phyloP scores from a whole-genome alignment of 306 rosid genomes.

The Cotoneaster glaucophyllus region DNA sequence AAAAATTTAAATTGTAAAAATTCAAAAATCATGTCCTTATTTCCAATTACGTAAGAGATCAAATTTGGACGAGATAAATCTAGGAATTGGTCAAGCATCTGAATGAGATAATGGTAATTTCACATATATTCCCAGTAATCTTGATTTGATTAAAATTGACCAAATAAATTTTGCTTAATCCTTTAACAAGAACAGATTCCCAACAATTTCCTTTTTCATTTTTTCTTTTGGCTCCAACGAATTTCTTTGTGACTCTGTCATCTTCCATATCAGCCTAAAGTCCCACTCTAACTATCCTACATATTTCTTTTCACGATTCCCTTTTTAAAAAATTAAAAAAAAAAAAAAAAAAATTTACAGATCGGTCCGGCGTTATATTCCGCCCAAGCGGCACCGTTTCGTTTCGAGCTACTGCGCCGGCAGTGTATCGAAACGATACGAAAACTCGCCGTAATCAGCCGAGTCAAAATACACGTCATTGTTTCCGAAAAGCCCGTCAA shows the following conservation, averaged over 20 bases:
- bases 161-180: neutral
- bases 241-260: neutral
- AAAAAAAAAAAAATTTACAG: slow-evolving; percentile 27
- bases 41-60: too few relatives aligned
- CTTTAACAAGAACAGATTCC: neutral
- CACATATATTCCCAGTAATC: neutral
- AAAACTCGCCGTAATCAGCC: slow-evolving; percentile 36
- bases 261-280: slow-evolving; percentile 8
- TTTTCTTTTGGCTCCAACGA: neutral
- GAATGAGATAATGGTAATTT: too few relatives aligned
- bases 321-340: neutral
- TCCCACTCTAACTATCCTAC: neutral
- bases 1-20: neutral
- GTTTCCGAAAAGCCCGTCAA: slow-evolving; percentile 60
- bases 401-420: slow-evolving; percentile 49
- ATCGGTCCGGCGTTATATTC: neutral
- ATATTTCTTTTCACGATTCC: neutral
- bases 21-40: neutral
- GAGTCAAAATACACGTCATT: slow-evolving; percentile 63
- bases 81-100: too few relatives aligned
- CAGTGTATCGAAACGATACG: slow-evolving; percentile 58
- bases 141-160: neutral
- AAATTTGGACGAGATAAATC: too few relatives aligned
- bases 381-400: neutral
- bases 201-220: neutral